Evolutionary conservation across 176 grass and related monocot species (phyloP).

Genomic region (Aegilops bicornis): DNA sequence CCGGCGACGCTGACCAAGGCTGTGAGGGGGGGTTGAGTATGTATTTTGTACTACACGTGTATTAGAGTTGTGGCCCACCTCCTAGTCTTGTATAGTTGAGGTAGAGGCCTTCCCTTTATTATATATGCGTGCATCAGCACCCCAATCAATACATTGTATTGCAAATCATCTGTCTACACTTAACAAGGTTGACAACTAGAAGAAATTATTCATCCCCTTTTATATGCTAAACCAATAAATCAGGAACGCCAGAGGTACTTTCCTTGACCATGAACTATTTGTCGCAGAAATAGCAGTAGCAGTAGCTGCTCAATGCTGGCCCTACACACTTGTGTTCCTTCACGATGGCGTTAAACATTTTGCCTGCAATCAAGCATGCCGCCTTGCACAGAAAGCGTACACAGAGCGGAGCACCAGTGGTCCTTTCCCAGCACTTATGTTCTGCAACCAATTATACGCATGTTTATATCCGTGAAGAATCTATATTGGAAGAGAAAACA

Average conservation of each 20-base stretch:
- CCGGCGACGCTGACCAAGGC: too few species aligned
- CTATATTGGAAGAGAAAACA: too few species aligned
- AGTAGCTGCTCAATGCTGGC: background rate
- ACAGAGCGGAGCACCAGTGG: background rate
- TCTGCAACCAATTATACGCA: background rate
- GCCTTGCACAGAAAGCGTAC: background rate
- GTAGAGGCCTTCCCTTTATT: too few species aligned
- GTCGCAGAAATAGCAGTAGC: slow-evolving; percentile 17
- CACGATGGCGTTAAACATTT: background rate
- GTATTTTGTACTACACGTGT: too few species aligned
- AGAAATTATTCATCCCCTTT: background rate
- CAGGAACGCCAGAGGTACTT: background rate
- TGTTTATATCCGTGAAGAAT: background rate
- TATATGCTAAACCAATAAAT: background rate
- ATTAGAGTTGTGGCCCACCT: too few species aligned
- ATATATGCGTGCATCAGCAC: too few species aligned
- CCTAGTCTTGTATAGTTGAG: too few species aligned
- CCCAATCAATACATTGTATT: too few species aligned
- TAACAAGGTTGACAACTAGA: background rate
- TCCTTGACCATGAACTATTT: background rate
- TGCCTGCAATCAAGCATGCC: background rate
- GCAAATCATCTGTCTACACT: too few species aligned
- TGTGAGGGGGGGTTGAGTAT: too few species aligned
- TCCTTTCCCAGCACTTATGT: background rate
- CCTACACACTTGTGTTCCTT: background rate